Evolutionary conservation across 2,329 filamentous ascomycete genomes (phyloP).

Genomic region (Hymenoscyphus salicellus): DNA sequence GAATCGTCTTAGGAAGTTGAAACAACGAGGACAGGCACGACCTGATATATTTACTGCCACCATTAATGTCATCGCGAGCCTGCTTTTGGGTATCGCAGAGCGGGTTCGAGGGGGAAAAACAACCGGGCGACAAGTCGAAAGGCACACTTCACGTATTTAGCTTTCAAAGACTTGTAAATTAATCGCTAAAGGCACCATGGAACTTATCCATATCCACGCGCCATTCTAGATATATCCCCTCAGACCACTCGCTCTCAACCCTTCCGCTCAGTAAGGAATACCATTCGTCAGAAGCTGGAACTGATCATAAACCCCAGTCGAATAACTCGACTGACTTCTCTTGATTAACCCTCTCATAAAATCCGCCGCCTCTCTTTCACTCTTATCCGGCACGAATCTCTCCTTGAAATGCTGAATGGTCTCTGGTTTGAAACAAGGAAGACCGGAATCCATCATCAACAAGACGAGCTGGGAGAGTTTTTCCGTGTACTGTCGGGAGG

Average conservation of each 20-base stretch:
- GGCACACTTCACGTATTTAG: neutral
- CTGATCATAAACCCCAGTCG: slow-evolving; percentile 93
- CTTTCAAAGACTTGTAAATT: neutral
- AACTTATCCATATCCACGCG: neutral
- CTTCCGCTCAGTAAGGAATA: slow-evolving; percentile 66
- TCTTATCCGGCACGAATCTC: slow-evolving; percentile 88
- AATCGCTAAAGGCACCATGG: neutral
- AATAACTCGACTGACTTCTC: slow-evolving; percentile 87
- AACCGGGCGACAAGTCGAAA: neutral
- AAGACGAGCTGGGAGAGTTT: slow-evolving; percentile 87
- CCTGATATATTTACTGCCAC: too few species aligned
- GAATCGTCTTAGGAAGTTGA: too few species aligned
- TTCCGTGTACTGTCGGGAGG: slow-evolving; percentile 78
- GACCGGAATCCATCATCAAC: slow-evolving; percentile 91
- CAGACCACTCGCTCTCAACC: neutral
- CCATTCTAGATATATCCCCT: neutral
- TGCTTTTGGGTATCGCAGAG: too few species aligned
- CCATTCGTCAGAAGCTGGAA: slow-evolving; percentile 97
- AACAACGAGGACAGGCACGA: too few species aligned
- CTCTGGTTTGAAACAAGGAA: slow-evolving; percentile 97
- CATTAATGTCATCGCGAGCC: too few species aligned
- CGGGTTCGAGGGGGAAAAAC: too few species aligned
- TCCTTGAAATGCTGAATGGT: slow-evolving; percentile 90
- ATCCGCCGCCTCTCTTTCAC: slow-evolving; percentile 87
- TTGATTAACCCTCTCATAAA: slow-evolving; percentile 87